Evolutionary conservation across 192 early-diverging fungal genomes (phyloP), one percentile per base, ranked within the genome.

Genomic region (Entrophospora sp.): DNA sequence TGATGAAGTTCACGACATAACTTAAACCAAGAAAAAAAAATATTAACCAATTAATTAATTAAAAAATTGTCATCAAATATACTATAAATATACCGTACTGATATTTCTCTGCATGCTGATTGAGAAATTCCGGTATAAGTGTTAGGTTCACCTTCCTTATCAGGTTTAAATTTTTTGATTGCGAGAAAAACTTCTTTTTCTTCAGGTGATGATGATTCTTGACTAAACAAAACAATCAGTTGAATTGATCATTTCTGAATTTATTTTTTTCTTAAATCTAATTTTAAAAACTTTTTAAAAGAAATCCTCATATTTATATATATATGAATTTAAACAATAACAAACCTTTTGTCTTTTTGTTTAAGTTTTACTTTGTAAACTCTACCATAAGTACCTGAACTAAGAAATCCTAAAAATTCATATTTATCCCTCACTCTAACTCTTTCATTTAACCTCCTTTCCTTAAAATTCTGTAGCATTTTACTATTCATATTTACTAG

Each of bases 91-190:
- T n/a, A n/a, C n/a, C n/a, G n/a, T 81, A 86, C 85, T 45, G 90
- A 86, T 27, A 97, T 96, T 70, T 97, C 95, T 68, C 95, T 77
- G 56, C 89, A 92, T 8, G 95, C 95, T 3, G 91, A 93, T 66
- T 97, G 95, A 10, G 93, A 95, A 45, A 97, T 91, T 16, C 93
- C 95, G 13, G 81, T 83, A 52, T 80, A 78, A 1, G 81, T 77
- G 22, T 81, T 71, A 0, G 77, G 79, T 68, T 95, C 94, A 42
- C 91, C 93, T 66, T 94, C 95, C 62, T 91, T 89, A 62, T 97
- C 95, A 7, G 93, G 91, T 66, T 97, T 97, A 72, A 97, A 97
- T 81, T 92, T 92, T 73, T 97, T 97, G 49, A 97, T 96, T 3
- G 95, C 95, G 68, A 88, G 89, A 71, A 94, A 89, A 38, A 82